These are phyloP conservation scores for Beauveria australis DNA, from an alignment of 2,329 filamentous ascomycete species.

Conservation along the genomic window DNA sequence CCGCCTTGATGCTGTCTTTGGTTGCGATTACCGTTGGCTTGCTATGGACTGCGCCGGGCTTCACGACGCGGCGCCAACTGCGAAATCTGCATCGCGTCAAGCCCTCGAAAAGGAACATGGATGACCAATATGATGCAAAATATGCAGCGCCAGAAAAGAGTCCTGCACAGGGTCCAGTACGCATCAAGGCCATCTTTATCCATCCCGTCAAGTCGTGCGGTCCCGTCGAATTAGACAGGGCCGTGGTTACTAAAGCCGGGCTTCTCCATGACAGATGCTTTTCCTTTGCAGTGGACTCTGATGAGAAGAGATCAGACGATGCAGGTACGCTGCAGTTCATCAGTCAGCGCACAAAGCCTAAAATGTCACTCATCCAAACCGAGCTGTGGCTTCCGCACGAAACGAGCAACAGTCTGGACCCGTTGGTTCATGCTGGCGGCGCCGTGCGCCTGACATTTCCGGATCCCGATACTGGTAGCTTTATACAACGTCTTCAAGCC, in stretches of 20 bases:
- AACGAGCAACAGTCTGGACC: background rate
- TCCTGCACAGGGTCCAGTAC: slow-evolving; percentile 7
- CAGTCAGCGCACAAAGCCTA: slow-evolving; percentile 19
- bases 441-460: slow-evolving; percentile 8
- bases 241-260: slow-evolving; percentile 18
- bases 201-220: slow-evolving; percentile 23
- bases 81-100: slow-evolving; percentile 14
- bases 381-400: slow-evolving; percentile 14
- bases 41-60: background rate
- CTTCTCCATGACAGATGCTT: slow-evolving; percentile 20
- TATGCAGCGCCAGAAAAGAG: slow-evolving; percentile 12
- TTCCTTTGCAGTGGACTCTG: slow-evolving; percentile 21
- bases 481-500: background rate
- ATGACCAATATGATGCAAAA: slow-evolving; percentile 16
- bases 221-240: slow-evolving; percentile 18
- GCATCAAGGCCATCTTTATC: slow-evolving; percentile 21
- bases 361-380: slow-evolving; percentile 13
- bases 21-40: background rate
- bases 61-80: background rate
- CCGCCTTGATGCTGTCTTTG: background rate
- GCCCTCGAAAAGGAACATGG: slow-evolving; percentile 18
- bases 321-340: slow-evolving; percentile 18
- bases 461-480: background rate
- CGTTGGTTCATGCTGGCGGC: slow-evolving; percentile 11
- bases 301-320: slow-evolving; percentile 14